These are phyloP conservation scores for Primulina tabacum DNA, from an alignment of 257 asterid genomes.

Conservation along the genomic window DNA sequence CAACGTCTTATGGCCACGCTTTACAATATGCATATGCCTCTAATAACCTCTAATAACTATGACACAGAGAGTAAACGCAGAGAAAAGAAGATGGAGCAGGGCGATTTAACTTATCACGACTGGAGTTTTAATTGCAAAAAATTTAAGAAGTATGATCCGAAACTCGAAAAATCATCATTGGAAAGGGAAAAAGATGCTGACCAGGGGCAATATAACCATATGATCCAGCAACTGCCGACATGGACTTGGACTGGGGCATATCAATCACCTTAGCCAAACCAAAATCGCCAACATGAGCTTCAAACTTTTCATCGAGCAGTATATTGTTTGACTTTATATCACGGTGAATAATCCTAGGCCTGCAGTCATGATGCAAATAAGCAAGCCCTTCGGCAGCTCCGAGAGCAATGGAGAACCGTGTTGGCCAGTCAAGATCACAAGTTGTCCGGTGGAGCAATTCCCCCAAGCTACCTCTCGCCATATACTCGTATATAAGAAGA, in stretches of 20 bases:
- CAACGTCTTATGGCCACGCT: no score
- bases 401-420: conserved; percentile 68
- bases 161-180: background rate
- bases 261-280: conserved; percentile 95
- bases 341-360: conserved; percentile 84
- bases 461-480: conserved; percentile 89
- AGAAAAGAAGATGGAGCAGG: no score
- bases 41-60: no score
- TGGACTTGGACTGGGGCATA: conserved; percentile 90
- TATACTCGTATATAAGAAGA: conserved; percentile 84
- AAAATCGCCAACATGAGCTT: conserved; percentile 95
- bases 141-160: background rate
- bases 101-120: no score
- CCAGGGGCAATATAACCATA: conserved; percentile 99
- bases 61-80: no score
- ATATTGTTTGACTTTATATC: conserved; percentile 89
- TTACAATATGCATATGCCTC: no score
- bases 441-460: conserved; percentile 70
- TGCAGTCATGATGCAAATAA: conserved; percentile 84
- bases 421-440: conserved; percentile 69
- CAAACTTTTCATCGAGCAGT: conserved; percentile 80
- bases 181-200: conserved; percentile 30
- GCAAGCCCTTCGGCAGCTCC: conserved; percentile 93
- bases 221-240: conserved; percentile 98
- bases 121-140: no score